Conservation (phyloP, 441 rosid genomes). For the Lepidium campestre region DNA sequence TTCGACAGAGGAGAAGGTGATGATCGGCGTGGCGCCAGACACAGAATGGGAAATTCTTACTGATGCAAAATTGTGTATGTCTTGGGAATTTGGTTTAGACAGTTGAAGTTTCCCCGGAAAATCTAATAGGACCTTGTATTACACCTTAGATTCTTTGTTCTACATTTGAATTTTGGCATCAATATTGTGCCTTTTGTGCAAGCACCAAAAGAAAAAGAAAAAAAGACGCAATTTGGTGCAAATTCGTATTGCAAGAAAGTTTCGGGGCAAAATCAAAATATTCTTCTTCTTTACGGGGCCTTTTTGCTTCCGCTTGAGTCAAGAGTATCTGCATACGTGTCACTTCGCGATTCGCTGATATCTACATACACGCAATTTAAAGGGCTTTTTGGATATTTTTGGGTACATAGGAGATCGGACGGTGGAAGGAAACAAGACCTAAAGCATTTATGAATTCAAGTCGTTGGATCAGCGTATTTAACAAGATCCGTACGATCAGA, state of each 20-base stretch:
- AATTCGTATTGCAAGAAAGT: background rate
- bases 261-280: background rate
- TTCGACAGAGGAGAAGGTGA: constrained; percentile 57
- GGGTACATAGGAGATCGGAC: background rate
- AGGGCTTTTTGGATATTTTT: constrained; percentile 1
- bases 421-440: constrained; percentile 22
- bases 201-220: background rate
- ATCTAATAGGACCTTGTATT: constrained; percentile 1
- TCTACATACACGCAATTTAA: background rate
- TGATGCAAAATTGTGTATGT: constrained; percentile 25
- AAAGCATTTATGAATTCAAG: constrained; percentile 42
- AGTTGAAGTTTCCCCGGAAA: background rate
- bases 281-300: background rate
- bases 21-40: constrained; percentile 44
- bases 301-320: background rate
- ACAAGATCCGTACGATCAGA: constrained; percentile 35
- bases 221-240: background rate
- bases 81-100: constrained; percentile 14
- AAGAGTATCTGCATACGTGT: too few species aligned
- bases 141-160: constrained; percentile 13
- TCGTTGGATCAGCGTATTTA: constrained; percentile 36
- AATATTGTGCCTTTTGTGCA: background rate
- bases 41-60: constrained; percentile 50
- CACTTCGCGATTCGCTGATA: background rate
- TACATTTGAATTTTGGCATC: constrained; percentile 12